Evolutionary conservation across 140 eudicot species (phyloP).

Genomic region (Artemisia princeps): DNA sequence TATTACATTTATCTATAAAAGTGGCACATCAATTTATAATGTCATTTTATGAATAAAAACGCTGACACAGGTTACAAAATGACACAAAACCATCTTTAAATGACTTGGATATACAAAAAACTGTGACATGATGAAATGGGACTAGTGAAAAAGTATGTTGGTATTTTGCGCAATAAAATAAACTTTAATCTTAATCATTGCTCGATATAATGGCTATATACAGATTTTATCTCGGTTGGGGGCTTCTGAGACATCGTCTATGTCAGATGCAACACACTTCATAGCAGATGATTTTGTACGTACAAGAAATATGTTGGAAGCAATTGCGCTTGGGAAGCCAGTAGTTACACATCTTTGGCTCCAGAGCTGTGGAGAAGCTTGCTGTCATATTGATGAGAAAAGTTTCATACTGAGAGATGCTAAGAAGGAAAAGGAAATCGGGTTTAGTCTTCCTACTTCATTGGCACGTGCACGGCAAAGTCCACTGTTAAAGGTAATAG

Average conservation of each 20-base stretch:
- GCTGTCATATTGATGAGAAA: constrained; percentile 69
- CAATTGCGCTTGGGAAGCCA: constrained; percentile 84
- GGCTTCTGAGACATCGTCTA: constrained; percentile 52
- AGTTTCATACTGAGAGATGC: constrained; percentile 74
- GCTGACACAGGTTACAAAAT: too few relatives aligned
- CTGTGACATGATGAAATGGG: too few relatives aligned
- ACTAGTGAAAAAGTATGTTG: too few relatives aligned
- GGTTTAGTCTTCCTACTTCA: constrained; percentile 70
- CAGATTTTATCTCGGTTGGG: constrained; percentile 62
- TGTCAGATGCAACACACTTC: constrained; percentile 86
- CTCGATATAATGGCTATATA: constrained; percentile 3
- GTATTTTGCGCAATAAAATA: too few relatives aligned
- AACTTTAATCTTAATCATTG: not conserved
- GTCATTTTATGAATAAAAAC: too few relatives aligned
- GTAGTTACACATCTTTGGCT: constrained; percentile 83
- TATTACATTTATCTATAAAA: too few relatives aligned
- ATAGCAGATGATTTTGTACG: constrained; percentile 81
- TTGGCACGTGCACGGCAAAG: constrained; percentile 52
- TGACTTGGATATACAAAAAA: too few relatives aligned
- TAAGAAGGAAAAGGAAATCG: constrained; percentile 68
- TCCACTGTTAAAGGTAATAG: constrained; percentile 64
- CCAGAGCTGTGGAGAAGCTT: constrained; percentile 73
- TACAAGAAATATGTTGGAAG: constrained; percentile 90
- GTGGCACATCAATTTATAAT: too few relatives aligned
- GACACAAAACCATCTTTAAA: too few relatives aligned